A percentile compares a stretch with the other conserved stretches of the same genome.
phyloP scores from a whole-genome alignment of 2,329 filamentous ascomycete genomes.

The Fusarium xylarioides region DNA sequence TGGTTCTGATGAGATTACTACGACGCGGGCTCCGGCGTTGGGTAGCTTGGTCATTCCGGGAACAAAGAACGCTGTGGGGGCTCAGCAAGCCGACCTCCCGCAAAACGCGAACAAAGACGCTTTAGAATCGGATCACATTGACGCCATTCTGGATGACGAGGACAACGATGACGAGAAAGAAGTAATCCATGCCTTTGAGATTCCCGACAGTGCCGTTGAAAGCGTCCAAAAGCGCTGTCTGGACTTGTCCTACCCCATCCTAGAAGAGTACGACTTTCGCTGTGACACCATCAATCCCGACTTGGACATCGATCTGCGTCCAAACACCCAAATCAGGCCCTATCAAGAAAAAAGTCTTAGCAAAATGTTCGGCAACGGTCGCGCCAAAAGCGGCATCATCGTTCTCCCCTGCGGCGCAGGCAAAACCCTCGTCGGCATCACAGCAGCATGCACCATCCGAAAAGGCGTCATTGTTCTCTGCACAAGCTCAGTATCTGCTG shows the following conservation, averaged over 20 bases:
- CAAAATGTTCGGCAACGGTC: slow-evolving; percentile 99
- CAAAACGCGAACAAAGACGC: slow-evolving; percentile 50
- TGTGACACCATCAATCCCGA: slow-evolving; percentile 90
- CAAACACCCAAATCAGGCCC: slow-evolving; percentile 86
- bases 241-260: slow-evolving; percentile 83
- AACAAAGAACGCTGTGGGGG: slow-evolving; percentile 89
- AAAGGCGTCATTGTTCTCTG: slow-evolving; percentile 97
- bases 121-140: neutral
- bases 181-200: slow-evolving; percentile 92
- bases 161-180: slow-evolving; percentile 88
- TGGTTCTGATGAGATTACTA: slow-evolving; percentile 75
- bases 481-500: slow-evolving; percentile 96
- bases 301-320: slow-evolving; percentile 90
- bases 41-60: slow-evolving; percentile 90
- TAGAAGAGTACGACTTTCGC: slow-evolving; percentile 97
- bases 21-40: slow-evolving; percentile 81
- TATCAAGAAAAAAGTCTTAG: slow-evolving; percentile 98
- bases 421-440: slow-evolving; percentile 98
- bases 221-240: slow-evolving; percentile 89
- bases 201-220: slow-evolving; percentile 83
- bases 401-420: slow-evolving; percentile 96
- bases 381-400: slow-evolving; percentile 96
- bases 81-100: slow-evolving; percentile 77
- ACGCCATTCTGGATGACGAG: slow-evolving; percentile 54
- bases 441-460: slow-evolving; percentile 97